phyloP scores from a whole-genome alignment of 352 stramenopile genomes.

The Phytophthora podocarpi region DNA sequence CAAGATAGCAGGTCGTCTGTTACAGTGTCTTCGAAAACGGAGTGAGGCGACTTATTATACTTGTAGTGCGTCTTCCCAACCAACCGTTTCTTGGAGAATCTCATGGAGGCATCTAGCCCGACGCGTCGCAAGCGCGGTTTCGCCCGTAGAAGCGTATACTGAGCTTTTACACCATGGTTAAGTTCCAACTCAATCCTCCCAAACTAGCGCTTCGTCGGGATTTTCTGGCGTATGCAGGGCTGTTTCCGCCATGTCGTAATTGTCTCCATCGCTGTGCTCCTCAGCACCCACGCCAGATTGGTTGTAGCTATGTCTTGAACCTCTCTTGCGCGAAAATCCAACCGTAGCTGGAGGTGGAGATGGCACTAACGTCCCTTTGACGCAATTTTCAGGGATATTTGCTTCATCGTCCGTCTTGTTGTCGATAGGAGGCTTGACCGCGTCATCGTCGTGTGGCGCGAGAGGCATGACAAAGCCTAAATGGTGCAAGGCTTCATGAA shows the following conservation, averaged over 20 bases:
- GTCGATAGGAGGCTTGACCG: neutral
- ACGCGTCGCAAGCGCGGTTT: too few species aligned
- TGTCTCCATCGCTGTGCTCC: too few species aligned
- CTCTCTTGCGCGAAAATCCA: neutral
- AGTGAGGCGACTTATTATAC: neutral
- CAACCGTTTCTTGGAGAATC: neutral
- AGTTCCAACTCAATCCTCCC: neutral
- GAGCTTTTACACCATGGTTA: too few species aligned
- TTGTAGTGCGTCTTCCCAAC: too few species aligned
- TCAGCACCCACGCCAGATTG: too few species aligned
- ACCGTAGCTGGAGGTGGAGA: constrained; percentile 23
- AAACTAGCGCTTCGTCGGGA: neutral
- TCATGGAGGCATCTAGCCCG: too few species aligned
- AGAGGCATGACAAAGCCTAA: constrained; percentile 46
- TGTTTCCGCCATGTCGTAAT: too few species aligned
- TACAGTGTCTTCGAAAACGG: neutral
- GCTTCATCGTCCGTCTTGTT: constrained; percentile 19
- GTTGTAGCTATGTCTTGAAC: neutral
- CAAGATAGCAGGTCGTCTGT: neutral
- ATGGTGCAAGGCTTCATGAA: constrained; percentile 47
- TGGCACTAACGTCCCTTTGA: constrained; percentile 45
- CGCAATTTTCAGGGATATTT: constrained; percentile 30
- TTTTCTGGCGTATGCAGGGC: constrained; percentile 8
- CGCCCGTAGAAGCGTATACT: too few species aligned
- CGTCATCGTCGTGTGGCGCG: neutral